Evolutionary conservation across 1,284 basidiomycete genomes (phyloP), one percentile per base, ranked within the genome.

Genomic region (Grifola frondosa): DNA sequence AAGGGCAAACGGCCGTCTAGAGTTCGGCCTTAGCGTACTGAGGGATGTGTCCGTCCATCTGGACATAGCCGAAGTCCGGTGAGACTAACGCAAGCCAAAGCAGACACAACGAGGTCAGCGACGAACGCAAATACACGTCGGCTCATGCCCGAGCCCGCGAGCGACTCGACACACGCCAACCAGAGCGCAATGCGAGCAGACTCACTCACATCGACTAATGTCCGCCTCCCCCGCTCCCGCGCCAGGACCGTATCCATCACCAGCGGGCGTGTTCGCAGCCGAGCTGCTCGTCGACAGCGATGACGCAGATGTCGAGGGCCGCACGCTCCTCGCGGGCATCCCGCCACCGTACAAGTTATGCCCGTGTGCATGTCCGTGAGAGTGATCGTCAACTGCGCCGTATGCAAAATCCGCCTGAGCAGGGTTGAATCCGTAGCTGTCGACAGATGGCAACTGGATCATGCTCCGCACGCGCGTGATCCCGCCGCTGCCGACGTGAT

Each of bases 281-380:
- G 87, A 87, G 28, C 86, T 89, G 57, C 84, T 84, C 35, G 88
- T 85, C 64, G 88, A 83, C 39, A 83, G 78, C 31, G 83, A 86
- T 42, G 83, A 85, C 8, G 85, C 78, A 36, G 83, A 81, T 28
- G 87, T 88, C 46, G 82, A 84, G 22, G 87, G 87, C 42, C 86
- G 77, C 42, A 77, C 69, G 50, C 60, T 63, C 46, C 67, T 62
- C 46, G 60, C 62, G 15, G 54, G 48, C 15, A 58, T 59, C 44
- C 58, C 46, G 11, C 50, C 50, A 19, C 52, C 57, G 44, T 63
- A 65, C 52, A 61, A 56, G 29, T 44, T 37, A 17, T 46, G 45
- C 30, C 50, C 53, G 37, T 58, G 52, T 36, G 48, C 44, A 32
- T 57, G 49, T 13, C 47, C 41, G 42, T 59, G 56, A 19, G 49